Evolutionary conservation across 2,329 filamentous ascomycete species (phyloP), one percentile per base, ranked within the genome.

Genomic region (Lojkania enalia): DNA sequence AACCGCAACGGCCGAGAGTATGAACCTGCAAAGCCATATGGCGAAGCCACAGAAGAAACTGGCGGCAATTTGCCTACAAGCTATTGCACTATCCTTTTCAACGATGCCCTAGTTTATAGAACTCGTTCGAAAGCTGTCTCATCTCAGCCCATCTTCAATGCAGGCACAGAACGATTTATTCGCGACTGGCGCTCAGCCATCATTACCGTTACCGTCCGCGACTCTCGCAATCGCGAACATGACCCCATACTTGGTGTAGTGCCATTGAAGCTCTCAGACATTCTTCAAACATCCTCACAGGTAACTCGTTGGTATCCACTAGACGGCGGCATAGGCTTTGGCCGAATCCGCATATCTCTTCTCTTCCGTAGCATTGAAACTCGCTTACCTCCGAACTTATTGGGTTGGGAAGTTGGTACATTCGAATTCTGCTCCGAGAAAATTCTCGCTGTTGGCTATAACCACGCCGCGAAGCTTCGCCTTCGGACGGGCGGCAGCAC

Each of bases 61-160:
- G 81, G 87, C 55, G 85, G 84, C 52, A 80, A 85, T 38, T 75
- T 97, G 20, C 94, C 94, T 0, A 96, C 87, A 49, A 88, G 89
- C 29, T 99, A 99, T 72, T 96, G 91, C 73, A 96, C 90, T 1
- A 91, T 99, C 42, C 73, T 94, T 9, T 78, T 88, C 68, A 96
- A 96, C 56, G 92, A 97, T 61, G 84, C 95, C 59, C 72, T 96
- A 56, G 78, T 90, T 14, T 97, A 96, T 76, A 90, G 92, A 63
- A 97, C 92, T n/a, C 83, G 94, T 61, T 83, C 89, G 25, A 97
- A 99, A 76, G 91, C 91, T 3, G 87, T 95, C 5, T 95, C 88
- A 25, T 95, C 89, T 40, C 91, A 95, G 67, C 94, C 94, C 1
- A 96, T 97, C 53, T 97, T 96, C 79, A 96, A 97, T 58, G 91